Percentiles rank a stretch among this genome's conserved stretches.
These are phyloP conservation scores for Penicillium parvum DNA, from an alignment of 495 filamentous ascomycete species.

Conservation along the genomic window DNA sequence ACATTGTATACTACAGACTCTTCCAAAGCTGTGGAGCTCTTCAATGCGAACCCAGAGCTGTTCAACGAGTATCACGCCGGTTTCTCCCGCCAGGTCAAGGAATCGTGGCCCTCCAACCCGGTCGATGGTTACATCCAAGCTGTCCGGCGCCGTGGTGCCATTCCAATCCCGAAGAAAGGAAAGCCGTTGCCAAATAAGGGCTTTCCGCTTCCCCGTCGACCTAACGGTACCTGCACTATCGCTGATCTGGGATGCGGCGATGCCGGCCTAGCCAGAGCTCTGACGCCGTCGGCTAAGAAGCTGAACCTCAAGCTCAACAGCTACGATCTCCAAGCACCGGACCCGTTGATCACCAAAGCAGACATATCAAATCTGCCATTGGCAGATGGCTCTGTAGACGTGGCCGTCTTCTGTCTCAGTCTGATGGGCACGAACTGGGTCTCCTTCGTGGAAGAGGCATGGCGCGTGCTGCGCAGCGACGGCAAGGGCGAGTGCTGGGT, in stretches of 20 bases:
- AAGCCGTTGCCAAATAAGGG: conserved; percentile 30
- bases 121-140: conserved; percentile 73
- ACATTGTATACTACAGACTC: conserved; percentile 92
- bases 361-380: conserved; percentile 84
- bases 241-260: conserved; percentile 84
- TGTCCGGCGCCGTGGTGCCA: conserved; percentile 55
- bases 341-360: conserved; percentile 71
- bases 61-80: conserved; percentile 93
- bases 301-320: conserved; percentile 62
- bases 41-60: conserved; percentile 76
- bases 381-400: conserved; percentile 64
- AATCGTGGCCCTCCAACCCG: conserved; percentile 92
- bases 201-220: conserved; percentile 44
- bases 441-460: conserved; percentile 92
- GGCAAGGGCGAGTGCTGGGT: conserved; percentile 96
- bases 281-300: conserved; percentile 54
- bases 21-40: conserved; percentile 68
- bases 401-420: conserved; percentile 90
- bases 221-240: conserved; percentile 64
- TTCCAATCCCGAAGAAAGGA: conserved; percentile 33
- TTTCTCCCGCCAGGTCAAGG: conserved; percentile 85
- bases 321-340: conserved; percentile 63
- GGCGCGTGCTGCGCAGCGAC: conserved; percentile 65
- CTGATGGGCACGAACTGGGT: conserved; percentile 99
- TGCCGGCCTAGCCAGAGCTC: conserved; percentile 58